Base-by-base conservation (phyloP, 352 stramenopile species). In the Phytopythium oedochilum region DNA sequence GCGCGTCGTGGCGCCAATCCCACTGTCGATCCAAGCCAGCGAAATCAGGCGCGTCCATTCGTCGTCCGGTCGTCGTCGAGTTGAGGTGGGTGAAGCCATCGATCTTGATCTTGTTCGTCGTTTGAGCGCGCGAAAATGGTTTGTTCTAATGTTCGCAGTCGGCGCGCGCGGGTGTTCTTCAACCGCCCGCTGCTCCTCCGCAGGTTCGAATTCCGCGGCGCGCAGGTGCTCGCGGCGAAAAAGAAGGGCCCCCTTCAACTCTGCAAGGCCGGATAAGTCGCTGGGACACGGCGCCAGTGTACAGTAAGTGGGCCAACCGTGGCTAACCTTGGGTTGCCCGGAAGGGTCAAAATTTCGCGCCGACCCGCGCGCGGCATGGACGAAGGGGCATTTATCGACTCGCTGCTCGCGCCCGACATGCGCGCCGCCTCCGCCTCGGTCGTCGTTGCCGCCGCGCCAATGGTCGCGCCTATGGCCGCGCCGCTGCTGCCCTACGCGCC, bases 301-400 rank as follows among this genome's bases (percentile, higher is more conserved):
- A 34, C 29, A 34, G 5, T 34, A 5, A 10, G 5, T 34, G 29
- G 29, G 5, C 10, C 5, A 5, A 34, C 29, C 29, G 29, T n/a
- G n/a, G n/a, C n/a, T n/a, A n/a, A n/a, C n/a, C n/a, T n/a, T n/a
- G n/a, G n/a, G n/a, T n/a, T n/a, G n/a, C n/a, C n/a, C n/a, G n/a
- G n/a, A 23, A 2, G 0, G 8, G 29, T n/a, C 8, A 26, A 39
- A 50, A 42, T 42, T 53, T 53, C 34, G 48, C 11, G 14, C 48
- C 35, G 31, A 23, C 46, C 14, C 22, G 14, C 17, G 32, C 38
- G 14, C 20, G 14, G 45, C 55, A 87, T 87, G 73, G 76, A 87
- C 58, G 76, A 83, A 60, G 62, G 71, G 57, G 73, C 76, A 74
- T 87, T 87, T 73, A 71, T 87, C 34, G 71, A 87, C 66, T 87